A percentile compares a stretch with the other conserved stretches of the same genome.
phyloP scores from a whole-genome alignment of 306 rosid genomes.

The Biancaea sappan region DNA sequence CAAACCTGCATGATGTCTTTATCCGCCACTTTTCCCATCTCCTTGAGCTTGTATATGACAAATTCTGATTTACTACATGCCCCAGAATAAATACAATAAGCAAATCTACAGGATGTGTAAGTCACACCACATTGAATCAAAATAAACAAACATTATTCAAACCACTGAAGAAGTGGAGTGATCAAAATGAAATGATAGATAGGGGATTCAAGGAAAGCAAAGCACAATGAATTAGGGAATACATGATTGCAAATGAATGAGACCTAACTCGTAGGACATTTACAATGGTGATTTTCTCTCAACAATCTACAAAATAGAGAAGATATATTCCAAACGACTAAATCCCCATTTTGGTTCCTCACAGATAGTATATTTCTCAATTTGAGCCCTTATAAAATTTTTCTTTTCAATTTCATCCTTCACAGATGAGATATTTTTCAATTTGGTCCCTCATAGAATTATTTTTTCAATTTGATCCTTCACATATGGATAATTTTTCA shows the following conservation, averaged over 20 bases:
- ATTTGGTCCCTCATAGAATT: no score
- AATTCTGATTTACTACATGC: slow-evolving; percentile 84
- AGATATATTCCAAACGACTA: no score
- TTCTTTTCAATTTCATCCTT: no score
- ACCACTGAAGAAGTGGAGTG: slow-evolving; percentile 10
- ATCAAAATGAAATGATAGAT: neutral
- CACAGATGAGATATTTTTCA: no score
- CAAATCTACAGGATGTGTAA: slow-evolving; percentile 10
- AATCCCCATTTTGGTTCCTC: no score
- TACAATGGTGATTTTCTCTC: neutral
- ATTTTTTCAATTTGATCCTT: no score
- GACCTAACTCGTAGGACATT: slow-evolving; percentile 15
- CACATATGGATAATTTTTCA: no score
- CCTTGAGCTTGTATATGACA: slow-evolving; percentile 95
- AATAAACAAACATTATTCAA: slow-evolving; percentile 27
- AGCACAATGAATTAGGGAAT: neutral
- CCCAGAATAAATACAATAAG: slow-evolving; percentile 31
- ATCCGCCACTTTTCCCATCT: slow-evolving; percentile 85
- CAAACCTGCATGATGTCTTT: slow-evolving; percentile 79
- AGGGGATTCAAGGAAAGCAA: neutral
- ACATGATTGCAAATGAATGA: slow-evolving; percentile 3
- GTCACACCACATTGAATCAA: slow-evolving; percentile 27
- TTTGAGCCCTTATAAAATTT: no score
- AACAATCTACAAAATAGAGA: slow-evolving; percentile 9
- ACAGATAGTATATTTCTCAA: no score